phyloP scores from a whole-genome alignment of 345 rosid genomes.

The Cardiospermum halicacabum region DNA sequence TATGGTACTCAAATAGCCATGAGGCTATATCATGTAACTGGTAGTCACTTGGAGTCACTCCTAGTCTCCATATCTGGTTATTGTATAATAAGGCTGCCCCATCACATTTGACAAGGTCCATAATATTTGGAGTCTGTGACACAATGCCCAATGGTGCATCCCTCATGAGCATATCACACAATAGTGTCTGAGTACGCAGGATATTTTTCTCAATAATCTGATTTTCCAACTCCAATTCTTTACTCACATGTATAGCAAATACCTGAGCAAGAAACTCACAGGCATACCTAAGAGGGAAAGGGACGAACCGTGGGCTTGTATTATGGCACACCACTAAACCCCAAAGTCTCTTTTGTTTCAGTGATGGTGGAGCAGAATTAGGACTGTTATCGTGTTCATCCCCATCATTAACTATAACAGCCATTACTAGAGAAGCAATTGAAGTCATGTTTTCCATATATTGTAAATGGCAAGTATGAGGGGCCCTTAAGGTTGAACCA shows the following conservation, averaged over 20 bases:
- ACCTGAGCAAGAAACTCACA: constrained; percentile 95
- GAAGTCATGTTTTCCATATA: constrained; percentile 96
- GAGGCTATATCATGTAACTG: constrained; percentile 64
- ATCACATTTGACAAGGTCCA: constrained; percentile 91
- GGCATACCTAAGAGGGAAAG: constrained; percentile 93
- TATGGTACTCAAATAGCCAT: constrained; percentile 76
- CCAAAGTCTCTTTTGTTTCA: constrained; percentile 85
- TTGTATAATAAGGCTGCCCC: constrained; percentile 88
- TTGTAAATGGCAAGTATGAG: constrained; percentile 85
- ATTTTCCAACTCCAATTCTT: constrained; percentile 77
- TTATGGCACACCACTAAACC: constrained; percentile 96
- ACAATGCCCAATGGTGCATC: constrained; percentile 91
- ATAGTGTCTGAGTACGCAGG: constrained; percentile 81
- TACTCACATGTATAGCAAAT: constrained; percentile 86
- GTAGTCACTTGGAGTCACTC: constrained; percentile 63
- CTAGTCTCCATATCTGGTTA: constrained; percentile 62
- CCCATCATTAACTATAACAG: constrained; percentile 81
- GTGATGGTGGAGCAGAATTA: constrained; percentile 45
- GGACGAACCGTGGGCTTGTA: constrained; percentile 81
- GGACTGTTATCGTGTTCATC: constrained; percentile 52
- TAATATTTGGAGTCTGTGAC: constrained; percentile 79
- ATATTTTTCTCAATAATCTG: constrained; percentile 88
- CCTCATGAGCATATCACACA: constrained; percentile 95
- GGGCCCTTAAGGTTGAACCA: constrained; percentile 94
- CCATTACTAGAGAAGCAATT: constrained; percentile 94